These are phyloP conservation scores for Fusarium duplospermum DNA, from an alignment of 2,329 filamentous ascomycete genomes.

Conservation along the genomic window DNA sequence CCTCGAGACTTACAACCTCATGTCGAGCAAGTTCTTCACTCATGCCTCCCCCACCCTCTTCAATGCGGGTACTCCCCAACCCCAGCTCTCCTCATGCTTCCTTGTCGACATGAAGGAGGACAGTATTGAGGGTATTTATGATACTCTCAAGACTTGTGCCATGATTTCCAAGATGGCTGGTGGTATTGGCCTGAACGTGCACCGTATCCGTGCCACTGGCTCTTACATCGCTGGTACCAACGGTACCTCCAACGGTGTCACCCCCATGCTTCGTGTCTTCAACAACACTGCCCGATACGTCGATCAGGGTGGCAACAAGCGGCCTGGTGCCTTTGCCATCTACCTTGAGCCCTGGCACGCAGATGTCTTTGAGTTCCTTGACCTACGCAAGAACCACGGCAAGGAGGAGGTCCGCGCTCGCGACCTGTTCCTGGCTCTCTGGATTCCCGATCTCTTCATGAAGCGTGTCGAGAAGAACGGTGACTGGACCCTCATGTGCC, in stretches of 20 bases:
- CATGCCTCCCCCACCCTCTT: constrained; percentile 98
- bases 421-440: constrained; percentile 96
- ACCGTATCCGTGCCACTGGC: constrained; percentile 95
- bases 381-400: constrained; percentile 98
- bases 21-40: constrained; percentile 99
- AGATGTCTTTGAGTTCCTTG: constrained; percentile 96
- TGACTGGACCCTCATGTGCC: constrained; percentile 98
- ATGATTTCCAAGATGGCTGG: constrained; percentile 99
- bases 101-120: constrained; percentile 99
- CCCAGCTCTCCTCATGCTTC: constrained; percentile 98
- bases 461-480: constrained; percentile 97
- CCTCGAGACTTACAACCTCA: constrained; percentile 97
- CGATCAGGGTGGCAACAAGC: constrained; percentile 99
- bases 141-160: constrained; percentile 98
- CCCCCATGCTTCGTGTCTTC: constrained; percentile 98
- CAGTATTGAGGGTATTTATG: constrained; percentile 99
- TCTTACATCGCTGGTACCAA: constrained; percentile 99
- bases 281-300: constrained; percentile 99
- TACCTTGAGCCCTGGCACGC: constrained; percentile 99
- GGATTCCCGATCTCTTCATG: constrained; percentile 99
- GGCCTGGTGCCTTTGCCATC: constrained; percentile 97
- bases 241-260: constrained; percentile 95
- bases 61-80: constrained; percentile 94
- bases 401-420: constrained; percentile 98
- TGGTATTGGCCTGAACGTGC: constrained; percentile 95